phyloP scores from a whole-genome alignment of 257 asterid genomes.

The Parsonsia alboflavescens region DNA sequence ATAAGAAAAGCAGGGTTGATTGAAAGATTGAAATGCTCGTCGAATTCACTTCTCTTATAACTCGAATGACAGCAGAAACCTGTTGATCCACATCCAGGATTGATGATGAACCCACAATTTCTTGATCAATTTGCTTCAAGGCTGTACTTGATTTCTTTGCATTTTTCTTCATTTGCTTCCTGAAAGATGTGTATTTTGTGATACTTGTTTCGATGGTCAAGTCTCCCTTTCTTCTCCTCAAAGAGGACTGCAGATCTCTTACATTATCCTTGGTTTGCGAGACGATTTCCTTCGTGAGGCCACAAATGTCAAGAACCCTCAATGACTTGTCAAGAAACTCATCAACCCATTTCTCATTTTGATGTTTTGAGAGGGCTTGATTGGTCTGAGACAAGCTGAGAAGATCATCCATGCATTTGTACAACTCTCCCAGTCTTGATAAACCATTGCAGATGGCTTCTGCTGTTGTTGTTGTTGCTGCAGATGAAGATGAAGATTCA shows the following conservation, averaged over 20 bases:
- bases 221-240: slow-evolving; percentile 27
- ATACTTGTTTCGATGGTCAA: slow-evolving; percentile 12
- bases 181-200: slow-evolving; percentile 15
- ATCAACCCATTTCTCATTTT: slow-evolving; percentile 18
- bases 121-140: slow-evolving; percentile 22
- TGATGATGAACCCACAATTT: background rate
- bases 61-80: slow-evolving; percentile 19
- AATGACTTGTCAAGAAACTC: slow-evolving; percentile 25
- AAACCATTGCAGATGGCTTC: slow-evolving; percentile 15
- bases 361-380: slow-evolving; percentile 19
- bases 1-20: slow-evolving; percentile 18
- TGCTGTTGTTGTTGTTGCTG: slow-evolving; percentile 6
- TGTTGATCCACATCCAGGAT: slow-evolving; percentile 21
- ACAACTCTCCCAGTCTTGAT: slow-evolving; percentile 20
- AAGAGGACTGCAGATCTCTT: slow-evolving; percentile 23
- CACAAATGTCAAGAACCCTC: slow-evolving; percentile 28
- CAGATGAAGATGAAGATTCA: background rate
- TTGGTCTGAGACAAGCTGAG: slow-evolving; percentile 26
- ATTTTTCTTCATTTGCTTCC: slow-evolving; percentile 21
- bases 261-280: slow-evolving; percentile 23
- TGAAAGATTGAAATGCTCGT: slow-evolving; percentile 20
- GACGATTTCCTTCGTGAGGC: slow-evolving; percentile 14
- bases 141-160: slow-evolving; percentile 3
- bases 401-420: slow-evolving; percentile 25
- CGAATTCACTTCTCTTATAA: slow-evolving; percentile 21